Evolutionary conservation across 306 rosid species (phyloP).

Genomic region (Glycine soja): DNA sequence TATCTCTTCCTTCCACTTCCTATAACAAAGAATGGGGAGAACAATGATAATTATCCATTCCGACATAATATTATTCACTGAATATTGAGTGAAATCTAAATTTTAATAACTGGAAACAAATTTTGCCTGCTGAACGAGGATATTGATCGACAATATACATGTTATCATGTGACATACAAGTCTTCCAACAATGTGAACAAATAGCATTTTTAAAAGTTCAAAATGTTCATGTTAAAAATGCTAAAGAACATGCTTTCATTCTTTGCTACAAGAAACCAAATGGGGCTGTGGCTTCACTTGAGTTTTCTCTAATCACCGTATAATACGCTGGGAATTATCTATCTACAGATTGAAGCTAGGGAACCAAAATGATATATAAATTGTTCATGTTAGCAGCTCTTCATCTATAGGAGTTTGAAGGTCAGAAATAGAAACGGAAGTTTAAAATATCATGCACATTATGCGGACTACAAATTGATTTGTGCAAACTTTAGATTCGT

Average conservation of each 20-base stretch:
- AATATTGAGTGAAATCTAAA: neutral
- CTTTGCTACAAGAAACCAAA: conserved; percentile 16
- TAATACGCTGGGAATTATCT: conserved; percentile 14
- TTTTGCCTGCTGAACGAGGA: neutral
- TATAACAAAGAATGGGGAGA: neutral
- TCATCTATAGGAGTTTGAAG: conserved; percentile 7
- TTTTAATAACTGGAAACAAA: neutral
- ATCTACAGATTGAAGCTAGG: conserved; percentile 20
- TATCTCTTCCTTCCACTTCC: neutral
- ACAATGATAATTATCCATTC: neutral
- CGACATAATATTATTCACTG: neutral
- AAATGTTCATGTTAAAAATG: neutral
- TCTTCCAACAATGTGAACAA: neutral
- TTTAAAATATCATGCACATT: conserved; percentile 43
- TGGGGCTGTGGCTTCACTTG: neutral
- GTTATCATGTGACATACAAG: neutral
- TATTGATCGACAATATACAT: neutral
- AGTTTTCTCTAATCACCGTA: conserved; percentile 29
- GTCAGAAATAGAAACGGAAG: neutral
- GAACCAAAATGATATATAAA: conserved; percentile 37
- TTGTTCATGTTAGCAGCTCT: conserved; percentile 33
- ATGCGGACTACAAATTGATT: conserved; percentile 18
- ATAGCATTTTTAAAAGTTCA: neutral
- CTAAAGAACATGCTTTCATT: neutral
- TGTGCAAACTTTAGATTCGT: conserved; percentile 6